These are phyloP conservation scores for Rosa lucieae DNA, from an alignment of 306 rosid species.

Conservation along the genomic window DNA sequence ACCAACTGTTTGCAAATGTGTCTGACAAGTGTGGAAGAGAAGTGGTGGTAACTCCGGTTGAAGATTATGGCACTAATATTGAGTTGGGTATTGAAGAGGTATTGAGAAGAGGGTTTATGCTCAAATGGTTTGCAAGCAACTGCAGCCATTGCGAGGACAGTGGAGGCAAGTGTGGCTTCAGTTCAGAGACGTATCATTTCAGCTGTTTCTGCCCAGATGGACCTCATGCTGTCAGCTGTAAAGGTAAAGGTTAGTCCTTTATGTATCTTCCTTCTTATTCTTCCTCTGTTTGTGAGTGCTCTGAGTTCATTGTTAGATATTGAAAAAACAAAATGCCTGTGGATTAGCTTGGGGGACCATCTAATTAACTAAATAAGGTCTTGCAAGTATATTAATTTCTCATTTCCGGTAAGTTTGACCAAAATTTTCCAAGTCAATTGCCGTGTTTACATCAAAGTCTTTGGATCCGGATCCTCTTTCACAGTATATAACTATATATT, in stretches of 20 bases:
- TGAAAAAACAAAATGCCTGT: too few species aligned
- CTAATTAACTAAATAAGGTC: too few species aligned
- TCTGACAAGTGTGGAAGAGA: constrained; percentile 17
- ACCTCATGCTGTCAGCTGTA: constrained; percentile 44
- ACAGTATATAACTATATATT: too few species aligned
- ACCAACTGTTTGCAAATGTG: not conserved
- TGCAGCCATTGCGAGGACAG: constrained; percentile 27
- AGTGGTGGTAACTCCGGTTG: constrained; percentile 6
- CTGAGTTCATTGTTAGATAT: too few species aligned
- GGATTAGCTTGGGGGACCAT: too few species aligned
- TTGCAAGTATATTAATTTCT: too few species aligned
- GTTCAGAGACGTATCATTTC: not conserved
- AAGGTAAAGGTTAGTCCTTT: constrained; percentile 31
- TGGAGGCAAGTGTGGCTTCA: constrained; percentile 62
- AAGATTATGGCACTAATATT: too few species aligned
- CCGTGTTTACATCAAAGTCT: too few species aligned
- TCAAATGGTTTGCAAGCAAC: constrained; percentile 43
- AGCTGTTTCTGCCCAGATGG: constrained; percentile 53
- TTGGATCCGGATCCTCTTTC: too few species aligned
- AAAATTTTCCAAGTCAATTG: too few species aligned
- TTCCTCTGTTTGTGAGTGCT: not conserved
- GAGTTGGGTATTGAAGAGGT: too few species aligned
- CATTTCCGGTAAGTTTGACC: too few species aligned
- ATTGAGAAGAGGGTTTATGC: constrained; percentile 49
- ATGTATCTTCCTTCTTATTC: not conserved